Evolutionary conservation across 768 basidiomycete genomes (phyloP).

Genomic region (Amanita inopinata): DNA sequence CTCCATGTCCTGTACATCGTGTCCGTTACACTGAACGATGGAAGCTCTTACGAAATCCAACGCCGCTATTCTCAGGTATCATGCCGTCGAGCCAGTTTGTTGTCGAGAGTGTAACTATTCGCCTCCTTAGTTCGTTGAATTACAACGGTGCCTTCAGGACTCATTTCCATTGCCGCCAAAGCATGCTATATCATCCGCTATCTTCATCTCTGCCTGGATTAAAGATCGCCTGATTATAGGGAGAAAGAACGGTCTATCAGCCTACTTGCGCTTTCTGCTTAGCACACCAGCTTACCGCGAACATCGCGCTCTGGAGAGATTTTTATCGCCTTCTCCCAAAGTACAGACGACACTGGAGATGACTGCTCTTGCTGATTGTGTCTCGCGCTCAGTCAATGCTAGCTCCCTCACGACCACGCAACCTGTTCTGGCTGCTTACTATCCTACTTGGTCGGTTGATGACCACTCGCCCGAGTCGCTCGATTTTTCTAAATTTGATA

Average conservation of each 20-base stretch:
- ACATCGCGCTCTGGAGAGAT: slow-evolving; percentile 30
- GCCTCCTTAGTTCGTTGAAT: slow-evolving; percentile 23
- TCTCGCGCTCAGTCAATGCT: slow-evolving; percentile 9
- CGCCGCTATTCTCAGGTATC: slow-evolving; percentile 39
- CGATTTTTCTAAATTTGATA: slow-evolving; percentile 57
- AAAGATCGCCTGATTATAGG: slow-evolving; percentile 42
- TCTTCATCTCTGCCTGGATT: slow-evolving; percentile 43
- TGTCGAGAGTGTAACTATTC: background rate
- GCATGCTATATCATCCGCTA: slow-evolving; percentile 36
- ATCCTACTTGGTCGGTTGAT: slow-evolving; percentile 35
- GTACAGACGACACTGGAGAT: slow-evolving; percentile 18
- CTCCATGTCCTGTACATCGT: slow-evolving; percentile 39
- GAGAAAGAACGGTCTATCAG: slow-evolving; percentile 36
- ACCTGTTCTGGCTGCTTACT: slow-evolving; percentile 36
- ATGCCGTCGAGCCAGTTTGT: background rate
- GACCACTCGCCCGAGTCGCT: slow-evolving; percentile 40
- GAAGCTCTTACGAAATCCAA: slow-evolving; percentile 21
- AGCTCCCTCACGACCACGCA: slow-evolving; percentile 16
- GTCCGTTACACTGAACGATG: slow-evolving; percentile 23
- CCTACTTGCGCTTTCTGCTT: slow-evolving; percentile 29
- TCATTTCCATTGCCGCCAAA: slow-evolving; percentile 38
- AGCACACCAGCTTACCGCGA: slow-evolving; percentile 27
- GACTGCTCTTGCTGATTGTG: slow-evolving; percentile 18
- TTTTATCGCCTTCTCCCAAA: slow-evolving; percentile 35
- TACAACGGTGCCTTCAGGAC: slow-evolving; percentile 30